Conservation (phyloP, 257 asterid genomes). For the Przewalskia tangutica region DNA sequence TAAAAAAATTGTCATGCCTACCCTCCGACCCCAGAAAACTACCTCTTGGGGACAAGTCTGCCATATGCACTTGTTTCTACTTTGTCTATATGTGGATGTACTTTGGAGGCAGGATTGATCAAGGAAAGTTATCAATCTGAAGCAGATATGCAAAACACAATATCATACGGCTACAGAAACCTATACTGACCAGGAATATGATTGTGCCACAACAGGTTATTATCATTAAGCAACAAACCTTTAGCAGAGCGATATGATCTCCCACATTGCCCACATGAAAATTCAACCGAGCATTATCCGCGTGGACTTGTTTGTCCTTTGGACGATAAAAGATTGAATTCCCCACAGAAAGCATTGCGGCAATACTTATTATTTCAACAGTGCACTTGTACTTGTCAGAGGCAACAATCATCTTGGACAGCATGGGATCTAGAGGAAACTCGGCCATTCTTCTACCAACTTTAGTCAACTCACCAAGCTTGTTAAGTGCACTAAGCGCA, state of each 20-base stretch:
- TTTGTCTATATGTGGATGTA: not conserved
- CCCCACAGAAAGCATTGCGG: constrained; percentile 90
- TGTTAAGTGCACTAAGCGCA: constrained; percentile 87
- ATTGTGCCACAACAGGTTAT: not conserved
- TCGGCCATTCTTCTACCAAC: constrained; percentile 95
- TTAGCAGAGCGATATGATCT: constrained; percentile 79
- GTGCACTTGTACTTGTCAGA: constrained; percentile 77
- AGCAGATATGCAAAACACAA: not conserved
- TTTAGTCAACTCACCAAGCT: constrained; percentile 74
- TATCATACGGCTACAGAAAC: not conserved
- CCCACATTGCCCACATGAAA: constrained; percentile 95
- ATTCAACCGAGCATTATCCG: constrained; percentile 88
- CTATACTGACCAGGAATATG: not conserved
- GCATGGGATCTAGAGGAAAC: constrained; percentile 93
- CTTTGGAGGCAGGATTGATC: not conserved
- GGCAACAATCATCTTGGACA: constrained; percentile 88
- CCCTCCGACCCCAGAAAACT: not conserved
- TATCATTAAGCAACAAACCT: constrained; percentile 33
- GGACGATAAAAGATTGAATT: constrained; percentile 93
- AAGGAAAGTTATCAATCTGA: not conserved
- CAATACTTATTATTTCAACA: constrained; percentile 82
- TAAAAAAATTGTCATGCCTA: not conserved
- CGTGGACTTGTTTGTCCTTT: constrained; percentile 87
- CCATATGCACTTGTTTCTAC: not conserved
- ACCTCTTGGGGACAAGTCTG: not conserved